Conservation (phyloP, 768 basidiomycete species). For the Pisolithus orientalis region DNA sequence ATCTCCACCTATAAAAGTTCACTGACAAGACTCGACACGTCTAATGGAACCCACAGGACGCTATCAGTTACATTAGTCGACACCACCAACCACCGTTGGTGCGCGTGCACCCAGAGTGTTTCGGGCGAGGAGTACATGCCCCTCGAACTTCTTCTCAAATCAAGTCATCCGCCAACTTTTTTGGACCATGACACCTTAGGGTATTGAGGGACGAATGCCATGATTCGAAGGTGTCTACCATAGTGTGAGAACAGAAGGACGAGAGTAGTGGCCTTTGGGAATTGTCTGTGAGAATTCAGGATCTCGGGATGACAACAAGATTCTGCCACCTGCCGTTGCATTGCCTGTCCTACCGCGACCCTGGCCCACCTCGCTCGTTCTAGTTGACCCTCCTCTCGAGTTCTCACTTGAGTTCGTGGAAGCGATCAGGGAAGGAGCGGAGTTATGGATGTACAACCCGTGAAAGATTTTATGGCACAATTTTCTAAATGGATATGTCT, state of each 20-base stretch:
- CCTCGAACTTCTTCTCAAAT: slow-evolving; percentile 73
- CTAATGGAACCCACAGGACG: slow-evolving; percentile 31
- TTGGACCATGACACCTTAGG: slow-evolving; percentile 54
- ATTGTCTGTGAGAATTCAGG: slow-evolving; percentile 42
- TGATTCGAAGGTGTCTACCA: slow-evolving; percentile 42
- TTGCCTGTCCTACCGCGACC: slow-evolving; percentile 6
- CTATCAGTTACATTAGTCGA: slow-evolving; percentile 33
- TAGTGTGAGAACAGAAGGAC: slow-evolving; percentile 51
- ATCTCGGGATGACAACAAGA: slow-evolving; percentile 32
- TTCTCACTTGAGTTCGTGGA: slow-evolving; percentile 1
- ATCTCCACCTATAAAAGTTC: slow-evolving; percentile 29
- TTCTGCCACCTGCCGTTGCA: slow-evolving; percentile 30
- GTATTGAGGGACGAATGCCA: slow-evolving; percentile 46
- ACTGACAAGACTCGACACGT: slow-evolving; percentile 28
- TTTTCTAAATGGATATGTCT: slow-evolving; percentile 12
- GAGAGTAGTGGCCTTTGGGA: slow-evolving; percentile 39
- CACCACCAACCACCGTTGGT: slow-evolving; percentile 44
- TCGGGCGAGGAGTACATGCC: slow-evolving; percentile 43
- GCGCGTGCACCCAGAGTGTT: slow-evolving; percentile 43
- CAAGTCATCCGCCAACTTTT: slow-evolving; percentile 52
- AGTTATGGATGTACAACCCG: slow-evolving; percentile 1
- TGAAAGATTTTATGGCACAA: slow-evolving; percentile 3
- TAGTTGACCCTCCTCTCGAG: slow-evolving; percentile 7
- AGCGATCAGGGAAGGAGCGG: neutral
- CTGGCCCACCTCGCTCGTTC: neutral